phyloP scores from a whole-genome alignment of 225 moss, liverwort and hornwort genomes.

The Marchantia polymorpha region DNA sequence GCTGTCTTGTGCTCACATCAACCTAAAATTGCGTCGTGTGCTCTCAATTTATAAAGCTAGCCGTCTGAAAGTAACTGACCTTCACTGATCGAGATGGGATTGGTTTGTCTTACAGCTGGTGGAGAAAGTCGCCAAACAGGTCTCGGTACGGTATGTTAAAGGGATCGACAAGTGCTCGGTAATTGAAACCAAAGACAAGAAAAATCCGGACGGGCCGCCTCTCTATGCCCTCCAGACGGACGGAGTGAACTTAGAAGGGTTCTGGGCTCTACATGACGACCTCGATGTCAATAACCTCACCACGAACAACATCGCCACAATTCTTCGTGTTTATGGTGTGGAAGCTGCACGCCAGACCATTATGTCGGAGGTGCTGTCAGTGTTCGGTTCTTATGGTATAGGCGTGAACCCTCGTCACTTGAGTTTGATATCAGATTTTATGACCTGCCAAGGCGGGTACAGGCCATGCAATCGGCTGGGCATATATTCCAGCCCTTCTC shows the following conservation, averaged over 20 bases:
- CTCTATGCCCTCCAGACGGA: conserved; percentile 81
- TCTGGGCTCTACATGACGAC: conserved; percentile 77
- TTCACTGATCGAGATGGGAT: neutral
- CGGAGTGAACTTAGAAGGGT: conserved; percentile 90
- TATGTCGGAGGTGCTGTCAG: conserved; percentile 82
- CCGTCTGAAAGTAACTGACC: no score
- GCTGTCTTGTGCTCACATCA: no score
- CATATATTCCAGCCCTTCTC: conserved; percentile 78
- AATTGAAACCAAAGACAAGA: conserved; percentile 71
- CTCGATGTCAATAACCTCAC: conserved; percentile 78
- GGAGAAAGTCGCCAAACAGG: conserved; percentile 81
- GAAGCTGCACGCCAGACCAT: conserved; percentile 87
- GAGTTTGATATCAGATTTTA: conserved; percentile 87
- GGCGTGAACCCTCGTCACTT: conserved; percentile 83
- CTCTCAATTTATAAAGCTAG: no score
- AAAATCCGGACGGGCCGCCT: conserved; percentile 33
- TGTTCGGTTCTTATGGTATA: conserved; percentile 86
- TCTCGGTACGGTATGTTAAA: conserved; percentile 69
- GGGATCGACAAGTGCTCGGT: conserved; percentile 94
- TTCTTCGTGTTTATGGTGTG: conserved; percentile 86
- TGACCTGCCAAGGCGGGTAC: conserved; percentile 93
- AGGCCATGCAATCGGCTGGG: conserved; percentile 87
- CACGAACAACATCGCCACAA: conserved; percentile 91
- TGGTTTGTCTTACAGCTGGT: conserved; percentile 55
- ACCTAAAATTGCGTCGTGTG: no score